A percentile compares a stretch with the other conserved stretches of the same genome.
These are phyloP conservation scores for Neurospora sp. DNA, from an alignment of 495 filamentous ascomycete genomes.

Conservation along the genomic window DNA sequence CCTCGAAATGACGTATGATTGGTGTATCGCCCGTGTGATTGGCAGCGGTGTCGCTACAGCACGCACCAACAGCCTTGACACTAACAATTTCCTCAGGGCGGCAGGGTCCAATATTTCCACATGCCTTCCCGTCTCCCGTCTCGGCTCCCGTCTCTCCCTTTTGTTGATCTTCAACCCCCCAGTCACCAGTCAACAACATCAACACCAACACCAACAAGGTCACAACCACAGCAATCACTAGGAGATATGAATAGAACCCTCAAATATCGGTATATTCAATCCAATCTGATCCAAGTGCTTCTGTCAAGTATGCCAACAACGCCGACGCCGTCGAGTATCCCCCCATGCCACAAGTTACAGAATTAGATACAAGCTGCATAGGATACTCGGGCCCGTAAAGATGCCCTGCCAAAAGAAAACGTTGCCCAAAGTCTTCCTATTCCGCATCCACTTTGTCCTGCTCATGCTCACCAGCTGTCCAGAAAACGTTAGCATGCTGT, in stretches of 20 bases:
- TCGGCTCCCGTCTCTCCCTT: not conserved
- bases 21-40: not conserved
- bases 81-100: not conserved
- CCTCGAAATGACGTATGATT: not conserved
- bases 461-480: conserved; percentile 47
- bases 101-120: not conserved
- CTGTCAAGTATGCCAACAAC: not conserved
- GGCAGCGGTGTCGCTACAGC: not conserved
- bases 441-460: conserved; percentile 50
- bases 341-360: conserved; percentile 28
- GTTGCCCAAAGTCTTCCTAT: conserved; percentile 53
- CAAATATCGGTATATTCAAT: not conserved
- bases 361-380: conserved; percentile 63
- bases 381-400: conserved; percentile 58
- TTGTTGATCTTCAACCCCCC: not conserved
- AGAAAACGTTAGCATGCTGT: conserved; percentile 1
- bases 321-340: not conserved
- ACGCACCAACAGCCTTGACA: not conserved
- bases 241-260: not conserved
- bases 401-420: conserved; percentile 67
- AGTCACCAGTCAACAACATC: not conserved
- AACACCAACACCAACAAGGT: not conserved
- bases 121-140: not conserved
- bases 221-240: not conserved
- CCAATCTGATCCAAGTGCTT: not conserved